Base-by-base conservation (phyloP, 768 basidiomycete species). In the Megacollybia marginata region DNA sequence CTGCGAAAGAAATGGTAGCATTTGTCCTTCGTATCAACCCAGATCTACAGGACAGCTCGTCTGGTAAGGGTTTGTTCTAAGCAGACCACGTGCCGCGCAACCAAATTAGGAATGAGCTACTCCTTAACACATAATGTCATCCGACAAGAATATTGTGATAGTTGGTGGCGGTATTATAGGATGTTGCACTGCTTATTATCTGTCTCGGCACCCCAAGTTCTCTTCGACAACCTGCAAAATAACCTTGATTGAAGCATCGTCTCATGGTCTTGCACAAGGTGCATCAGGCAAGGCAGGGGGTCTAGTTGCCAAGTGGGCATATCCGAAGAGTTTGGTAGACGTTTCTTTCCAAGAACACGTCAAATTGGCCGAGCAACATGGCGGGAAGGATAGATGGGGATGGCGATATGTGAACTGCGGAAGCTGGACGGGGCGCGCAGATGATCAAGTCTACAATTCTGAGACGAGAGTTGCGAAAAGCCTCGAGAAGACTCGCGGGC, bases 111-210 rank as follows among this genome's bases (percentile, higher is more conserved):
- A 28, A 28, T 28, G 23, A 28, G 6, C 23, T 28, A 6, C 23
- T 28, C 23, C 23, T 28, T 28, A 6, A 28, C 23, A 28, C 23
- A 28, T 28, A 28, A 28, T 28, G 23, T 3, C 23, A 28, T 28
- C 23, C 38, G 38, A 15, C 38, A 40, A 15, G 38, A 40, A 79
- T 45, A 82, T 93, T 48, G 76, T 88, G 31, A 79, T 94, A 52
- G 73, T 94, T 52, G 91, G 92, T 23, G 92, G 83, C 18, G 92
- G 92, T 0, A 92, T 93, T 55, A 85, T 92, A 36, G 92, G 92
- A 9, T 82, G 84, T 51, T 85, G 84, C 1, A 87, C 83, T 0
- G 89, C 90, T 12, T 92, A 88, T 69, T 92, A 87, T 63, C 72
- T 91, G 47, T 68, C 84, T 12, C 72, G 72, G 19, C 80, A 85